These are phyloP conservation scores for Azolla pinnata DNA, from an alignment of 75 land plant genomes.

Conservation along the genomic window DNA sequence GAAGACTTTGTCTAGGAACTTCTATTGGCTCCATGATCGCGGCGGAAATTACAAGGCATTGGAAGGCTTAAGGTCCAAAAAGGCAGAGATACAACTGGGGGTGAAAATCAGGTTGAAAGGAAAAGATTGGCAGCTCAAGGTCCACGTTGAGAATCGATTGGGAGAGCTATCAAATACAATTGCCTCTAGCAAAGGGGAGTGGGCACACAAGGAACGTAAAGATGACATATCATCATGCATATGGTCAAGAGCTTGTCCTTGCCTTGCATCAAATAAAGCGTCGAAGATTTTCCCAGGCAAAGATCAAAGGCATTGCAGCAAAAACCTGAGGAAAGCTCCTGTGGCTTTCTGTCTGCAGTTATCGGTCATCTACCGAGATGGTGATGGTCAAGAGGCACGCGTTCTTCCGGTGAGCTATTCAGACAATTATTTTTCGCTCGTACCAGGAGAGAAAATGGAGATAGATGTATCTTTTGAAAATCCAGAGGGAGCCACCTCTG, in stretches of 20 bases:
- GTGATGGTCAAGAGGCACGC: conserved; percentile 46
- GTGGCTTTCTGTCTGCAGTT: conserved; percentile 86
- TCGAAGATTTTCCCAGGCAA: not conserved
- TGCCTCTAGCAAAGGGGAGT: not conserved
- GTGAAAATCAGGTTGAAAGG: conserved; percentile 1
- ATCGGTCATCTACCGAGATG: conserved; percentile 39
- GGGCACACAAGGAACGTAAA: not conserved
- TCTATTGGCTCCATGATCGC: conserved; percentile 80
- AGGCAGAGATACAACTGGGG: conserved; percentile 40
- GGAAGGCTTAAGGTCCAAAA: conserved; percentile 42
- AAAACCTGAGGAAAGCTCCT: conserved; percentile 6
- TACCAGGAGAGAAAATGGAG: conserved; percentile 56
- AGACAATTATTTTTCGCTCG: conserved; percentile 75
- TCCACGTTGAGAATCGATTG: not conserved
- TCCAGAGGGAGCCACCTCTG: conserved; percentile 24
- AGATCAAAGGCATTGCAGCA: not conserved
- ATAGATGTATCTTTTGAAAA: conserved; percentile 52
- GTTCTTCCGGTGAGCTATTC: conserved; percentile 93
- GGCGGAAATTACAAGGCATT: conserved; percentile 64
- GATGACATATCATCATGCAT: not conserved
- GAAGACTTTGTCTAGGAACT: conserved; percentile 63
- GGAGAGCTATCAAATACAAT: no score
- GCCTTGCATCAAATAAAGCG: not conserved
- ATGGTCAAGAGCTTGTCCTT: conserved; percentile 2
- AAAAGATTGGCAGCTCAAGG: not conserved